Evolutionary conservation across 148 eudicot genomes (phyloP), one percentile per base, ranked within the genome.

Genomic region (Pouteria glomerata): DNA sequence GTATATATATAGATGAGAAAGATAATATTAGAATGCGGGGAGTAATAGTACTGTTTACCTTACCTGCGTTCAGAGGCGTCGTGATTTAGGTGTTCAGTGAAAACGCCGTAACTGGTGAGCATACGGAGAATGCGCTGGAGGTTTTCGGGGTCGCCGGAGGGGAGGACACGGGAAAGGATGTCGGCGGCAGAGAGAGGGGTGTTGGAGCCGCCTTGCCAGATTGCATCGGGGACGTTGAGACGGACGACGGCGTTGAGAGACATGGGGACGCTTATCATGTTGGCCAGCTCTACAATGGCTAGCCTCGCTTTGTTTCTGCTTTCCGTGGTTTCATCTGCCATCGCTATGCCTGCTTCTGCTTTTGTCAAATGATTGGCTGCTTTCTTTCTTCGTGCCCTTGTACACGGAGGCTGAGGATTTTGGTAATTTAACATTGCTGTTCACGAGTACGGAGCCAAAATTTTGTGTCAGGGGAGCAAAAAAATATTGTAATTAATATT

Each of bases 181-280:
- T 83, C 77, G 39, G 82, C 34, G 2, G 90, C 84, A 1, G 84
- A 64, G 42, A 77, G 70, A 1, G 90, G 85, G n/a, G 75, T 6
- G 53, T 86, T 86, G 67, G 69, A 15, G 16, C 90, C 87, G 42
- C 35, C 64, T 24, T 16, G 51, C 87, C 87, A 86, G 19, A 86
- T 80, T 18, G 85, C 84, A 44, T 77, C 75, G 56, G 90, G 70
- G 0, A 86, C 76, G 37, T 81, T 83, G 64, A 86, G 87, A 14
- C 82, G 83, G 14, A 83, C 82, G 33, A 79, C 73, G 56, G 90
- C 90, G 72, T 86, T 81, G 15, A 86, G 75, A 0, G 87, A 72
- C 90, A 86, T 86, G 3, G 90, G 90, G 13, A 86, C 79, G 62
- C 87, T 86, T 13, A 86, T 77, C 90, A 86, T 83, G 75, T 86